A percentile compares a stretch with the other conserved stretches of the same genome.
Evolutionary conservation across 257 asterid genomes (phyloP).

Genomic region (Cinchona pubescens): DNA sequence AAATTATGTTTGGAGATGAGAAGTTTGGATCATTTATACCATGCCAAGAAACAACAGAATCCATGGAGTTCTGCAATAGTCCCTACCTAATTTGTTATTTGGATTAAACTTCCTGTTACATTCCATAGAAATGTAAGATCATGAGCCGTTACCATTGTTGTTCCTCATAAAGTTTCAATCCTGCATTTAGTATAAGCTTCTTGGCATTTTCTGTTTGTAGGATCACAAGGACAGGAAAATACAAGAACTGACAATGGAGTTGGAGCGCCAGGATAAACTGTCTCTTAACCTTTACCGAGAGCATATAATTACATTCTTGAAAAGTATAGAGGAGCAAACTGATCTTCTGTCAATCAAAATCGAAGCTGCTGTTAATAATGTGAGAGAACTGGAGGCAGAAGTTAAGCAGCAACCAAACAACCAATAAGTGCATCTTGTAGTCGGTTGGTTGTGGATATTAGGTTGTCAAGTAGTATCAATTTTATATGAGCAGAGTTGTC

Average conservation of each 20-base stretch:
- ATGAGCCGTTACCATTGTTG: not conserved
- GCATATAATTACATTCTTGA: slow-evolving; percentile 25
- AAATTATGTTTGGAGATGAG: not conserved
- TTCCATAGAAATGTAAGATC: not conserved
- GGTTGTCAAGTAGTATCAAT: not conserved
- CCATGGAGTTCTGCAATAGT: not conserved
- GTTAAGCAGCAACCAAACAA: slow-evolving; percentile 9
- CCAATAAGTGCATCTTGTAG: not conserved
- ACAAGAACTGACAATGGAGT: slow-evolving; percentile 28
- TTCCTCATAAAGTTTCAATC: not conserved
- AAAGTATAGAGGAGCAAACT: slow-evolving; percentile 24
- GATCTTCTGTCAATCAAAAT: slow-evolving; percentile 24
- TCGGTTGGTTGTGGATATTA: slow-evolving; percentile 6
- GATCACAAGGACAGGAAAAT: slow-evolving; percentile 35
- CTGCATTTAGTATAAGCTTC: not conserved
- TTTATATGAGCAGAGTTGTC: not conserved
- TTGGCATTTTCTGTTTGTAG: slow-evolving; percentile 6
- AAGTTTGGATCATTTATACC: not conserved
- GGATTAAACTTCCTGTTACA: not conserved
- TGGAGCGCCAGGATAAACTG: slow-evolving; percentile 34
- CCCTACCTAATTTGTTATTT: not conserved
- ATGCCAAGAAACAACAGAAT: not conserved
- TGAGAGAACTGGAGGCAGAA: slow-evolving; percentile 27
- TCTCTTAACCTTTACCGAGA: slow-evolving; percentile 30
- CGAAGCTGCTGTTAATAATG: slow-evolving; percentile 23